Conservation (phyloP, 352 stramenopile genomes). For the Globisporangium carolinianum region DNA sequence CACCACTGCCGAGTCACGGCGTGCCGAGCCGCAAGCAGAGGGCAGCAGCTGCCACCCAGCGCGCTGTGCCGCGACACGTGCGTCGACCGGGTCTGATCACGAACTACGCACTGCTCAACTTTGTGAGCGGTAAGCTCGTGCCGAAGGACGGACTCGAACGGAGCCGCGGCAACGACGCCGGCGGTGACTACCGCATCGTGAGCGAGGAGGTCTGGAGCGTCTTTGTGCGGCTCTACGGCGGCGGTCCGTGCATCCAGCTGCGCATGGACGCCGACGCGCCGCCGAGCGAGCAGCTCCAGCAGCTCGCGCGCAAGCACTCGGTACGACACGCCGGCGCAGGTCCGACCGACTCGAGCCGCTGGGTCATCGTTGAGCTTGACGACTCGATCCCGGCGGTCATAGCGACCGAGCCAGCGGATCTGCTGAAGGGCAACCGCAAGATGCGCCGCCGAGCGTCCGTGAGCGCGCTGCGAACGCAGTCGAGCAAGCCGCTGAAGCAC, state of each 20-base stretch:
- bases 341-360: slow-evolving; percentile 11
- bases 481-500: background rate
- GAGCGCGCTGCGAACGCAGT: background rate
- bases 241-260: slow-evolving; percentile 53
- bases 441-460: slow-evolving; percentile 9
- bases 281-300: background rate
- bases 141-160: slow-evolving; percentile 32
- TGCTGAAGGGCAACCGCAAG: slow-evolving; percentile 11
- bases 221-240: slow-evolving; percentile 52
- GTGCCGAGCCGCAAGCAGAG: background rate
- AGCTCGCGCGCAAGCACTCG: slow-evolving; percentile 3
- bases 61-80: slow-evolving; percentile 5
- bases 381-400: slow-evolving; percentile 20
- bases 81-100: slow-evolving; percentile 48
- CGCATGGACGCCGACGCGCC: slow-evolving; percentile 6
- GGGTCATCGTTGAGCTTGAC: slow-evolving; percentile 54
- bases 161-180: slow-evolving; percentile 27
- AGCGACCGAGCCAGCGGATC: slow-evolving; percentile 1
- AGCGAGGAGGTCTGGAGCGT: slow-evolving; percentile 63
- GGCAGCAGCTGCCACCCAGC: slow-evolving; percentile 7
- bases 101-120: slow-evolving; percentile 62
- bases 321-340: background rate
- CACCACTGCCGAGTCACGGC: slow-evolving; percentile 10
- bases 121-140: slow-evolving; percentile 53
- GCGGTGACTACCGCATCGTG: slow-evolving; percentile 53